phyloP scores from a whole-genome alignment of 2,329 filamentous ascomycete species.

The Fusarium fracticaudum region DNA sequence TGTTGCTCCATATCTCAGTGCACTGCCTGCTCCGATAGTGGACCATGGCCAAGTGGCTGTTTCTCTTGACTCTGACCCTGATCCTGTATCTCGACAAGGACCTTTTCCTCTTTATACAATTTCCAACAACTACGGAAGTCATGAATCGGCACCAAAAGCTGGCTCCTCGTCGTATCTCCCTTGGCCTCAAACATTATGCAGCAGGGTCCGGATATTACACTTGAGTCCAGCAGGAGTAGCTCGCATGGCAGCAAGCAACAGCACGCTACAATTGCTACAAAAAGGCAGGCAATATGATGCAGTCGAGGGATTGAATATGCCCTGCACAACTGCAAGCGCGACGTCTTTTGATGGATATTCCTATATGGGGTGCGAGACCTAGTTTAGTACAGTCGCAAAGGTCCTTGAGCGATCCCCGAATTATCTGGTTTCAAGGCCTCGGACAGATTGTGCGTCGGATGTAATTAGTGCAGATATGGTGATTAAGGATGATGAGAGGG shows the following conservation, averaged over 20 bases:
- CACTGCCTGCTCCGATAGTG: fast-evolving
- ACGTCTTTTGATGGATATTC: fast-evolving
- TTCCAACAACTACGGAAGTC: fast-evolving
- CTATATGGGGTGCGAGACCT: background rate
- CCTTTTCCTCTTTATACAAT: background rate
- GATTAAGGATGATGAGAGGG: fast-evolving
- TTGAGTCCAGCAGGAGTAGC: fast-evolving
- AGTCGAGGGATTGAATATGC: background rate
- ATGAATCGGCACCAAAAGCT: fast-evolving
- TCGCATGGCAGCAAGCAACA: background rate
- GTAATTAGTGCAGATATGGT: background rate
- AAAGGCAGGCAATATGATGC: background rate
- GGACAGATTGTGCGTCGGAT: background rate
- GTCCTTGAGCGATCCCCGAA: background rate
- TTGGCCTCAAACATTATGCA: fast-evolving
- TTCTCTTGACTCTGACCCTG: background rate
- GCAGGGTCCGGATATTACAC: background rate
- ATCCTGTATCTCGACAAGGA: background rate
- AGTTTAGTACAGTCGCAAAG: background rate
- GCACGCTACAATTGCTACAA: too few species aligned
- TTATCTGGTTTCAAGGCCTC: too few species aligned
- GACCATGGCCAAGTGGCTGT: background rate
- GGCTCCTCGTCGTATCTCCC: fast-evolving
- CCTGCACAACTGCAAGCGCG: background rate
- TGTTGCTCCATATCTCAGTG: too few species aligned